Evolutionary conservation across 306 rosid species (phyloP), one percentile per base, ranked within the genome.

Genomic region (Trifolium subterraneum): DNA sequence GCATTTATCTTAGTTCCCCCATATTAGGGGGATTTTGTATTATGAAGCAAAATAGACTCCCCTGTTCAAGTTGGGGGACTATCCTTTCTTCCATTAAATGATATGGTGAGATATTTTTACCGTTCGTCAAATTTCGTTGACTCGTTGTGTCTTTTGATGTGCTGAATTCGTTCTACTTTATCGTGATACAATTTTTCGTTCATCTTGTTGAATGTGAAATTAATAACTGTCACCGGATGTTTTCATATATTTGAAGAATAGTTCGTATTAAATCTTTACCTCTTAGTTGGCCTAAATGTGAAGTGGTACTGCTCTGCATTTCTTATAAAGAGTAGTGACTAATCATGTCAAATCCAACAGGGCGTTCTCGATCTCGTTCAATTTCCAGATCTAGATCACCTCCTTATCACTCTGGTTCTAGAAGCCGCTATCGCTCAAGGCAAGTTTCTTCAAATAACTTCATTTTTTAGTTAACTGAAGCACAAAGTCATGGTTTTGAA

Each of bases 301-400:
- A 52, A 61, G 10, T 7, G 23, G 50, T 33, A 29, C 9, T 19
- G 55, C 48, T 64, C 45, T 50, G 23, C 27, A 14, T 60, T 76
- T 74, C 72, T 74, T 67, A 14, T 41, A 25, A 44, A 50, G 27
- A 67, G 7, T 18, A 39, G 33, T 70, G 44, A 52, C 59, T 73
- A 22, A 12, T 50, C 13, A 13, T 85, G 72, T 70, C 69, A 39
- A 68, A 64, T 73, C 56, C 69, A 56, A 56, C 83, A 95, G 99
- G 90, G 47, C 93, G 88, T 59, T 89, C 98, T 39, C 96, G 84
- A 20, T 92, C 97, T 71, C 99, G 97, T 68, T 93, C 98, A 45
- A n/a, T 85, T 74, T 68, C 87, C 63, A 85, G 92, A 74, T 91
- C 97, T 45, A 93, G 86, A 71, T 90, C 98, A 13, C 99, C 97